These are phyloP conservation scores for Pyrenophora seminiperda DNA, from an alignment of 2,329 filamentous ascomycete genomes.

Conservation along the genomic window DNA sequence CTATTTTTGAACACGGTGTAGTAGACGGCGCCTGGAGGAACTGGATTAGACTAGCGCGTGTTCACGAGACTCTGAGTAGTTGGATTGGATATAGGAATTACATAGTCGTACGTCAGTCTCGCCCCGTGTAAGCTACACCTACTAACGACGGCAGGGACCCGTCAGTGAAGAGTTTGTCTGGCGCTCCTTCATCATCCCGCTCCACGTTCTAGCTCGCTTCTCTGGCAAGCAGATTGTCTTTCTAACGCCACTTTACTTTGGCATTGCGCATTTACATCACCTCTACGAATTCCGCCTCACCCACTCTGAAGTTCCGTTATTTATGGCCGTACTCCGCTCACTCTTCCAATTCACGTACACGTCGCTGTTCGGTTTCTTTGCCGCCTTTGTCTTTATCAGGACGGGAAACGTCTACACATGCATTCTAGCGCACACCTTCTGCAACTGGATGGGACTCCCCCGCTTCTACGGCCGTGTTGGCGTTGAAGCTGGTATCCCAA, in stretches of 20 bases:
- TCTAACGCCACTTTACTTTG: slow-evolving; percentile 85
- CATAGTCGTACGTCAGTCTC: slow-evolving; percentile 68
- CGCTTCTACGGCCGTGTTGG: slow-evolving; percentile 79
- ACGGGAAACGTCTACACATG: slow-evolving; percentile 80
- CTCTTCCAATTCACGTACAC: slow-evolving; percentile 88
- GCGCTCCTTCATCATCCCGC: slow-evolving; percentile 80
- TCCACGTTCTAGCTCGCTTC: slow-evolving; percentile 72
- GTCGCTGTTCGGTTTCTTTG: slow-evolving; percentile 90
- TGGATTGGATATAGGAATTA: slow-evolving; percentile 88
- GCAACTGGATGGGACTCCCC: slow-evolving; percentile 90
- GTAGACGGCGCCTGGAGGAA: slow-evolving; percentile 71
- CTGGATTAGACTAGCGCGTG: slow-evolving; percentile 63
- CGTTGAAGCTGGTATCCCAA: slow-evolving; percentile 53
- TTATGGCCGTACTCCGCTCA: slow-evolving; percentile 70
- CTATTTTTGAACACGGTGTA: slow-evolving; percentile 78
- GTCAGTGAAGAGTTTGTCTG: slow-evolving; percentile 94
- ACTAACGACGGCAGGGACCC: slow-evolving; percentile 62
- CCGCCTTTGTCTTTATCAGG: slow-evolving; percentile 84
- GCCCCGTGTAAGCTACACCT: neutral
- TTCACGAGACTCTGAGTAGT: slow-evolving; percentile 65
- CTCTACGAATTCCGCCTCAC: slow-evolving; percentile 91
- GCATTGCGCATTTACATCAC: slow-evolving; percentile 91
- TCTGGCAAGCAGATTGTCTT: slow-evolving; percentile 68
- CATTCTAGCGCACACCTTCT: slow-evolving; percentile 81
- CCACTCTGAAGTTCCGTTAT: slow-evolving; percentile 70